Conservation (phyloP, 1,284 basidiomycete genomes). For the Malassezia cuniculi region DNA sequence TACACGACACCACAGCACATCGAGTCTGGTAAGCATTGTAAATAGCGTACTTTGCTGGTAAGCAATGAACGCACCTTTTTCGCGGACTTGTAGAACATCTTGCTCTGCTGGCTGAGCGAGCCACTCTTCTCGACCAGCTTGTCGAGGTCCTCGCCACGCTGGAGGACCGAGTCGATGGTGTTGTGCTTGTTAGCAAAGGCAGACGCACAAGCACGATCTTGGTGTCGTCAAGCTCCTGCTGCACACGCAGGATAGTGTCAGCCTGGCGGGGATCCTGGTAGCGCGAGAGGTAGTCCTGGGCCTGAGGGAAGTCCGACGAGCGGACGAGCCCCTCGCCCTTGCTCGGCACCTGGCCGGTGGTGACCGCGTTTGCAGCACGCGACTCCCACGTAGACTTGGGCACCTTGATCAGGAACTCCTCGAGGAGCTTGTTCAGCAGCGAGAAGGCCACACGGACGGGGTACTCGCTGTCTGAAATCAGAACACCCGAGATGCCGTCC, state of each 20-base stretch:
- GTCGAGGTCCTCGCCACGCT: conserved; percentile 93
- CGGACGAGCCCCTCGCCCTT: conserved; percentile 38
- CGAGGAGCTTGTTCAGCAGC: conserved; percentile 79
- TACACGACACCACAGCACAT: conserved; percentile 15
- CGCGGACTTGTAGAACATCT: conserved; percentile 79
- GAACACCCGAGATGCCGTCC: conserved; percentile 55
- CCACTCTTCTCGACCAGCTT: conserved; percentile 90
- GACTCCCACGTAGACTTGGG: conserved; percentile 54
- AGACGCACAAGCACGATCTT: conserved; percentile 61
- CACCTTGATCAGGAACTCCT: conserved; percentile 75
- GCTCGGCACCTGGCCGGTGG: conserved; percentile 25
- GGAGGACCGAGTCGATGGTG: conserved; percentile 93
- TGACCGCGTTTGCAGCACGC: conserved; percentile 32
- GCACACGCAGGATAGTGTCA: conserved; percentile 95
- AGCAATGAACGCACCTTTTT: conserved; percentile 58
- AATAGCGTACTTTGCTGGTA: conserved; percentile 10
- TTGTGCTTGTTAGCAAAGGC: conserved; percentile 54
- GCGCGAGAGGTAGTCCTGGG: conserved; percentile 70
- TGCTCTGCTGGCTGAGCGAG: conserved; percentile 75
- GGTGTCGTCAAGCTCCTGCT: conserved; percentile 95
- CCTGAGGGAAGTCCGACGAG: conserved; percentile 48
- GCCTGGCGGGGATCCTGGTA: conserved; percentile 98
- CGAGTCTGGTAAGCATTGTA: conserved; percentile 6
- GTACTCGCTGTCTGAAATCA: conserved; percentile 91
- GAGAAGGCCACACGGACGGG: conserved; percentile 93